Base-by-base conservation (phyloP, 768 basidiomycete genomes). In the Solioccasus polychromus region DNA sequence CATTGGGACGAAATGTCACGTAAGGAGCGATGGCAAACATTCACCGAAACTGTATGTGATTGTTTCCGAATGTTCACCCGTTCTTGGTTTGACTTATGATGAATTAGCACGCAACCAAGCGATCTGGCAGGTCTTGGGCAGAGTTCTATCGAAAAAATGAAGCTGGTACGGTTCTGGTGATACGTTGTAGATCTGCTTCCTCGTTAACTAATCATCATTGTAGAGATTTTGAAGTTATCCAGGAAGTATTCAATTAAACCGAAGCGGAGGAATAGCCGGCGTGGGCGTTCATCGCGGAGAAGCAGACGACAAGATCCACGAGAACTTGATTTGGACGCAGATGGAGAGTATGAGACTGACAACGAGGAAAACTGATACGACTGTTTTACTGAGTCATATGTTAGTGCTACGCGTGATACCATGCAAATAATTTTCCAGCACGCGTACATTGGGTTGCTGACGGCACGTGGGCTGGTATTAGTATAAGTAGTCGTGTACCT, bases 101-200 rank as follows among this genome's bases (percentile, higher is more conserved):
- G 29, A 23, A 40, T 7, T 35, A 85, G 83, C 71, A 76, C 57
- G 76, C 76, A 55, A 63, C 58, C 14, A 54, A 51, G 25, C 70
- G 84, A 49, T 69, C 78, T 28, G 59, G 61, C 3, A 82, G 77
- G 54, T 71, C 81, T 7, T 86, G 83, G 83, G 71, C 67, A 17
- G 80, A 83, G 57, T 79, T 75, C 52, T 82, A 78, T 54, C 71
- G 80, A 24, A 69, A 67, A 47, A 66, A 80, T 49, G 75, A 80
- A 59, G 39, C 59, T 47, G 64, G 84, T 82, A 40, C 31, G 66
- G 63, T 32, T 52, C n/a, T 14, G 34, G 42, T n/a, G 28, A 31
- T 44, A 20, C 20, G 6, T 43, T n/a, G 18, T n/a, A 24, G 11
- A 8, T 32, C 12, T 32, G 25, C 42, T 41, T 28, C 28, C 19